Conservation (phyloP, 257 asterid genomes). For the Verbascum thapsus region DNA sequence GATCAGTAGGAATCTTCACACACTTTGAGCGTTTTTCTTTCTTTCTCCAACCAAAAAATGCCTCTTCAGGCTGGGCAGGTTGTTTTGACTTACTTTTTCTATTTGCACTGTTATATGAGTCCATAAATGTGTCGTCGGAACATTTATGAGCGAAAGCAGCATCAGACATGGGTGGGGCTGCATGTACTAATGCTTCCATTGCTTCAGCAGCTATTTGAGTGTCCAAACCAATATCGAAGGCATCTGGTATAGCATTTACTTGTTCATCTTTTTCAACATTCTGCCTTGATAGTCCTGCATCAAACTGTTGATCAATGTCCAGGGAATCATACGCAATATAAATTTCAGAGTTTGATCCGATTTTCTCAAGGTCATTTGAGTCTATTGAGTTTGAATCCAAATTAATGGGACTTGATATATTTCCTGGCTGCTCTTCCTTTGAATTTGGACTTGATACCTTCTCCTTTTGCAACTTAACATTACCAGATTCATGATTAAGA, state of each 20-base stretch:
- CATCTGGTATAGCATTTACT: conserved; percentile 32
- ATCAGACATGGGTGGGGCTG: conserved; percentile 41
- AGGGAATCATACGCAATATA: conserved; percentile 28
- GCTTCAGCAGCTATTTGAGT: conserved; percentile 96
- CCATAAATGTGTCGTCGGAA: conserved; percentile 31
- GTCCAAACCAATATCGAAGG: conserved; percentile 57
- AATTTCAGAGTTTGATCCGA: conserved; percentile 31
- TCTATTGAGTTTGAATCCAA: conserved; percentile 14
- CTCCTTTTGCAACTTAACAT: conserved; percentile 30
- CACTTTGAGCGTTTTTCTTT: conserved; percentile 44
- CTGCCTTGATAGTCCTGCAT: conserved; percentile 32
- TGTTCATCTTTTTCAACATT: conserved; percentile 36
- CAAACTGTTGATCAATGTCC: conserved; percentile 38
- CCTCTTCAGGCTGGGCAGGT: conserved; percentile 25
- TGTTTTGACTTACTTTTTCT: conserved; percentile 26
- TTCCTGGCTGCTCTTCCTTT: conserved; percentile 32
- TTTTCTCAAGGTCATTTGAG: conserved; percentile 23
- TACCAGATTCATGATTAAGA: conserved; percentile 30
- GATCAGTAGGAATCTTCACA: conserved; percentile 30
- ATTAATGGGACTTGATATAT: conserved; percentile 14
- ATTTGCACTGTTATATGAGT: conserved; percentile 27
- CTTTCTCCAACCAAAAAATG: conserved; percentile 41
- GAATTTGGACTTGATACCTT: conserved; percentile 31
- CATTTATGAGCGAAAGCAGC: conserved; percentile 35
- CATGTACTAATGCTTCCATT: conserved; percentile 64